phyloP scores from a whole-genome alignment of 257 asterid genomes.

The Petrea volubilis region DNA sequence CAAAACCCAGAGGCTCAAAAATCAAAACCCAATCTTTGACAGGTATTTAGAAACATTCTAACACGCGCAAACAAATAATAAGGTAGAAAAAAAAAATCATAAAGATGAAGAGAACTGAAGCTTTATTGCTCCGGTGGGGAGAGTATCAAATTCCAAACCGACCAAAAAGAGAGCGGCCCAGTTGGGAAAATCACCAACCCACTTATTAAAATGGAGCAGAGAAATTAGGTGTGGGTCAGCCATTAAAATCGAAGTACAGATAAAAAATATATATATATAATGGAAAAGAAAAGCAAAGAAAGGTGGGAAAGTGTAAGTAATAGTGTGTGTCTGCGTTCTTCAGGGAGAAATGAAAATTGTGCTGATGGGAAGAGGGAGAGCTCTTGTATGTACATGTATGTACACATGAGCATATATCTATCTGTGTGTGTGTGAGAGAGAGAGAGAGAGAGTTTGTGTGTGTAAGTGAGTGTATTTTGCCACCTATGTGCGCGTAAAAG shows the following conservation, averaged over 20 bases:
- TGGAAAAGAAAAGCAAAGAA: conserved; percentile 20
- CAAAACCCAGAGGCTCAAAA: conserved; percentile 17
- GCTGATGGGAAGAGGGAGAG: conserved; percentile 24
- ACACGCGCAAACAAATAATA: conserved; percentile 15
- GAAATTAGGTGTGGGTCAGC: conserved; percentile 68
- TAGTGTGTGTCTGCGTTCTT: conserved; percentile 10
- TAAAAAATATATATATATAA: not conserved
- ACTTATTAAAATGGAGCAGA: conserved; percentile 45
- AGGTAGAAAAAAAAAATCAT: not conserved
- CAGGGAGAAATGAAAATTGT: conserved; percentile 24
- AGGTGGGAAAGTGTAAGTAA: conserved; percentile 48
- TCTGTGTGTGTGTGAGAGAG: not conserved
- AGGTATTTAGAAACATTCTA: conserved; percentile 38
- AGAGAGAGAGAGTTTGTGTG: not conserved
- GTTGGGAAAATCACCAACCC: conserved; percentile 48
- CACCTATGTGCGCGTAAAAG: too few species aligned
- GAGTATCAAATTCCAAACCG: conserved; percentile 53
- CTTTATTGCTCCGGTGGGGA: conserved; percentile 30
- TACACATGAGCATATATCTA: not conserved
- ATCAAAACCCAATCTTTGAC: conserved; percentile 38
- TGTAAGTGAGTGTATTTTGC: not conserved
- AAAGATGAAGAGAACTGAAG: conserved; percentile 17
- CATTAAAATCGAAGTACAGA: conserved; percentile 49
- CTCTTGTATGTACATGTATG: not conserved
- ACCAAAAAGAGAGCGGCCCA: conserved; percentile 49